Evolutionary conservation across 768 basidiomycete species (phyloP), one percentile per base, ranked within the genome.

Genomic region (Mrakia blollopis): DNA sequence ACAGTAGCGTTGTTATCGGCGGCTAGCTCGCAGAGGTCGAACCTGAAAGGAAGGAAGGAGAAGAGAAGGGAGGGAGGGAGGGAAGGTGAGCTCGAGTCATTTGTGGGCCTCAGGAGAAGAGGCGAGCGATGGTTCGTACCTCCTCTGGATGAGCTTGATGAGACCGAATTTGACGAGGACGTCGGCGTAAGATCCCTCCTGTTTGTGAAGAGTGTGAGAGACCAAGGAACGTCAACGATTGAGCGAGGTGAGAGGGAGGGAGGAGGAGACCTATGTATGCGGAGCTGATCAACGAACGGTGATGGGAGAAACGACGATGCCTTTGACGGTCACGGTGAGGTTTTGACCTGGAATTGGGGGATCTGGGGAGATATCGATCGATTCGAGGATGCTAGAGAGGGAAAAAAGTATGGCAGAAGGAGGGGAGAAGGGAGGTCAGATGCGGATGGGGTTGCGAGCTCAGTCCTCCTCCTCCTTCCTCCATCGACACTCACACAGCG

Each of bases 101-200:
- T 50, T 18, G 47, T n/a, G 18, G 47, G 44, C 11, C 44, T 44
- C 11, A 50, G 47, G 18, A 14, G 47, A 50, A 50, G 47, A 50
- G 7, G 47, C 16, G 47, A 50, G 44, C n/a, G 47, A 50, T 50
- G 47, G 50, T 9, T 30, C 69, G 21, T 30, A 71, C 25, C 80
- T 81, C 85, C 92, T 96, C 65, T 86, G 84, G 47, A 98, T 85
- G n/a, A 98, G 82, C 85, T 93, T 97, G 82, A 99, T 88, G 39
- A 93, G 85, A 32, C 96, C 97, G 25, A 98, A 86, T 83, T 98
- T 98, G 75, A 99, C 96, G 1, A 85, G 84, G 7, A 99, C 94
- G 80, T 95, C 89, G 10, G 91, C 96, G 80, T 88, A 92, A 50
- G 96, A 92, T 7, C 97, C 97, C 5, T 94, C 90, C 95, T 98